These are phyloP conservation scores for Litchi chinensis DNA, from an alignment of 345 rosid genomes.

Conservation along the genomic window DNA sequence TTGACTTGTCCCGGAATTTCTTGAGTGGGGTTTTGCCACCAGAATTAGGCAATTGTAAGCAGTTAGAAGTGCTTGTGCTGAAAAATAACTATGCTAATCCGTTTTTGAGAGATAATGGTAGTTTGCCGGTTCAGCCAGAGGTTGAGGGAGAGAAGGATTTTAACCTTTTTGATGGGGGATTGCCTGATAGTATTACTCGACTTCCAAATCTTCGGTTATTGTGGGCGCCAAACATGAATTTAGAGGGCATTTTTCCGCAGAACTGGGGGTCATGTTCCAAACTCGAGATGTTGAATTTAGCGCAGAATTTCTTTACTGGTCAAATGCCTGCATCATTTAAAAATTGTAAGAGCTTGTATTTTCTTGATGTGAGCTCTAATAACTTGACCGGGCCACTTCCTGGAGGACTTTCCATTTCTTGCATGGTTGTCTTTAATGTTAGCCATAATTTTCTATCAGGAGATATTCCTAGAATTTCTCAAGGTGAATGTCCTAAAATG, in stretches of 20 bases:
- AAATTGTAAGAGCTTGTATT: slow-evolving; percentile 38
- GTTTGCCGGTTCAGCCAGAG: slow-evolving; percentile 21
- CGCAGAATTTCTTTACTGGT: slow-evolving; percentile 43
- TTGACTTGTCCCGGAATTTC: slow-evolving; percentile 47
- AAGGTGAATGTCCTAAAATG: slow-evolving; percentile 31
- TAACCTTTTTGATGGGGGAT: slow-evolving; percentile 41
- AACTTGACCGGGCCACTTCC: slow-evolving; percentile 46
- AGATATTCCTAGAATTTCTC: slow-evolving; percentile 32
- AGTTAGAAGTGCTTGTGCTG: slow-evolving; percentile 44
- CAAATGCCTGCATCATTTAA: slow-evolving; percentile 33
- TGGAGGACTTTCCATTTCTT: slow-evolving; percentile 35
- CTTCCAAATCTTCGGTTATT: slow-evolving; percentile 43
- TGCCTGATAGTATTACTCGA: slow-evolving; percentile 38
- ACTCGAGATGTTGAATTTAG: slow-evolving; percentile 48
- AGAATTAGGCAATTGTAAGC: slow-evolving; percentile 39
- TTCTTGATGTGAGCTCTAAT: slow-evolving; percentile 54
- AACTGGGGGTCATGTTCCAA: slow-evolving; percentile 35
- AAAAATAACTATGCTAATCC: slow-evolving; percentile 40
- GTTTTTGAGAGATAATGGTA: slow-evolving; percentile 25
- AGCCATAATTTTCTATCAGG: slow-evolving; percentile 44
- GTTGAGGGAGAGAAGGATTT: slow-evolving; percentile 40
- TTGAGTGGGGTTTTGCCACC: slow-evolving; percentile 48
- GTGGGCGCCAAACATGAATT: slow-evolving; percentile 46
- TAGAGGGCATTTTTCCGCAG: slow-evolving; percentile 40
- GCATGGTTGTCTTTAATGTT: slow-evolving; percentile 47